Base-by-base conservation (phyloP, 2,329 filamentous ascomycete species). In the Cadophora sp. region DNA sequence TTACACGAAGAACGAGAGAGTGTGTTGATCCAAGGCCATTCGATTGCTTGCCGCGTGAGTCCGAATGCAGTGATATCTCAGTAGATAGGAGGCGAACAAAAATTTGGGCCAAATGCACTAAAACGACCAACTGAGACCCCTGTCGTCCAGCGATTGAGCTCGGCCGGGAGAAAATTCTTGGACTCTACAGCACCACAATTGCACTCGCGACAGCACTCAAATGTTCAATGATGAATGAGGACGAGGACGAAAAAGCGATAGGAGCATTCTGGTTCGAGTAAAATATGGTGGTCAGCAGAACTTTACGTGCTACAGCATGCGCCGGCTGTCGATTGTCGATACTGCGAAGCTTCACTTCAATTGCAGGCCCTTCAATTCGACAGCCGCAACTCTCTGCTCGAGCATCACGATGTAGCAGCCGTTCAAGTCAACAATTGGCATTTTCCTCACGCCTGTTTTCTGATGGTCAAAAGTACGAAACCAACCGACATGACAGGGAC, bases 241-340 rank as follows among this genome's bases (percentile, higher is more conserved):
- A 16, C 16, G 40, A 43, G 40, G 43, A 22, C n/a, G 43, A 22
- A n/a, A 48, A 22, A 16, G 19, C 19, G 7, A 48, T 22, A 48
- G 43, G n/a, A 12, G n/a, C 4, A 48, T 7, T 48, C 22, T 22
- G 43, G 8, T 58, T 58, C 5, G n/a, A 19, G n/a, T 24, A 34
- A 37, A 73, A 67, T 12, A 76, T 77, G 75, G 73, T 75, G 51
- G 66, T 76, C 19, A 70, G 72, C 64, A 72, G 72, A 67, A 70
- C 73, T 22, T 66, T 78, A 29, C 72, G 73, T 64, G 73, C 75
- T 27, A 72, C 75, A 53, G 73, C 74, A 51, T 79, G 78, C 70
- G 73, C 74, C 31, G 73, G 72, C 56, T 77, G 77, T 69, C 75
- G 77, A 60, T 62, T 74, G 26, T 73, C 72, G 19, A 48, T 77